Base-by-base conservation (phyloP, 305 asterid species). In the Rubia balearica region DNA sequence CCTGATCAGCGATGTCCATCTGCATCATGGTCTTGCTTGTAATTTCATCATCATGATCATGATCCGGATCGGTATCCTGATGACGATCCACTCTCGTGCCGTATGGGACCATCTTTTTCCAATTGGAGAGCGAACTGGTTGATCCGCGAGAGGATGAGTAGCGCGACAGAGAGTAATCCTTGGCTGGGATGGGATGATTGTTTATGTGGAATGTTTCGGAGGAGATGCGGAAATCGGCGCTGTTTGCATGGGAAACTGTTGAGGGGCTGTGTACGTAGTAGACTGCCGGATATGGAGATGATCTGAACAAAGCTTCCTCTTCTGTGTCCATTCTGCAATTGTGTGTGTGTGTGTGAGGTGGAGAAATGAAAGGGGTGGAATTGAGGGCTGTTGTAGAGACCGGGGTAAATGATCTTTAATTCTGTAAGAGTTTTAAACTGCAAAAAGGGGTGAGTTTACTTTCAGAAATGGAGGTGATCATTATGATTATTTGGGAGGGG, bases 231-330 rank as follows among this genome's bases (percentile, higher is more conserved):
- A 68, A 49, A 7, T 78, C 81, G 1, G 69, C 67, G 12, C 61
- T 80, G 76, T 79, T 82, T 72, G 84, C 86, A 78, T 87, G 84
- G 53, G 91, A 84, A 56, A 79, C 24, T 56, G 82, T 79, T 3
- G 89, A 84, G 0, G 96, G 96, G 83, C 96, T 89, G 11, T 89
- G 91, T 11, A 89, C 90, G 66, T 81, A 87, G 84, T 89, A 91
- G 4, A 83, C 67, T 6, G 92, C 72, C 17, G 57, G 57, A 60
- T 82, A 84, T 7, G 90, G 88, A 76, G 83, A 85, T 43, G 88
- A 74, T 5, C 86, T 86, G 80, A 84, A 89, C 40, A 91, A 55
- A 0, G 96, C 87, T 80, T 91, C 98, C 45, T 89, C 97, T 65
- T 88, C 95, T 10, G 90, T 75, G 6, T 88, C 88, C 73, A 33